Evolutionary conservation across 164 flowering plant species (phyloP).

Genomic region (Saururus chinensis): DNA sequence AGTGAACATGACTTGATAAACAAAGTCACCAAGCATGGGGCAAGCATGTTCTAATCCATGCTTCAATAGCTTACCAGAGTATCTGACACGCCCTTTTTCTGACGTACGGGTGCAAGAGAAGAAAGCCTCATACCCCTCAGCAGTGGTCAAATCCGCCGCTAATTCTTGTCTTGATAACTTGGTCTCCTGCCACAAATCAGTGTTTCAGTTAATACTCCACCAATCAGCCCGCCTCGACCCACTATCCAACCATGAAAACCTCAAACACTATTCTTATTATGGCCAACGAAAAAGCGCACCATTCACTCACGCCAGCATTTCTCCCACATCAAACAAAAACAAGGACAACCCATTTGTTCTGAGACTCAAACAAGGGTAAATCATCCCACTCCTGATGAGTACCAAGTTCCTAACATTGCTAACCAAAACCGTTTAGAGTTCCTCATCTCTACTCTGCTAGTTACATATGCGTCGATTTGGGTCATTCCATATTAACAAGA

Average conservation of each 20-base stretch:
- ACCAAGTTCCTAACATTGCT: too few relatives aligned
- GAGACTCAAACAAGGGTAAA: too few relatives aligned
- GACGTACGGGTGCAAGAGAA: constrained; percentile 83
- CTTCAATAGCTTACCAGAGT: constrained; percentile 52
- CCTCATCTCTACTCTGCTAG: too few relatives aligned
- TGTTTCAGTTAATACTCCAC: not conserved
- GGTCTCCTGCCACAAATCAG: constrained; percentile 44
- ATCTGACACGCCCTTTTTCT: constrained; percentile 64
- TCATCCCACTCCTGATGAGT: too few relatives aligned
- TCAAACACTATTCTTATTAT: not conserved
- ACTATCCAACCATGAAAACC: not conserved
- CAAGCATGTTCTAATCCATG: not conserved
- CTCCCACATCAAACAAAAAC: not conserved
- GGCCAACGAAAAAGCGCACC: not conserved
- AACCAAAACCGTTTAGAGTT: too few relatives aligned
- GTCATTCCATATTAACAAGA: too few relatives aligned
- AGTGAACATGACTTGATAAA: not conserved
- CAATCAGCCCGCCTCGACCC: not conserved
- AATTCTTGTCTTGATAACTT: constrained; percentile 82
- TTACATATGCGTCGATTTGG: too few relatives aligned
- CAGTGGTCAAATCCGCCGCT: constrained; percentile 66
- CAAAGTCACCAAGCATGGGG: not conserved
- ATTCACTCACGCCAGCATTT: not conserved
- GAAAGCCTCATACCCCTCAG: constrained; percentile 91
- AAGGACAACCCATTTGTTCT: not conserved